Base-by-base conservation (phyloP, 192 early-diverging fungal species). In the Podila epigama region DNA sequence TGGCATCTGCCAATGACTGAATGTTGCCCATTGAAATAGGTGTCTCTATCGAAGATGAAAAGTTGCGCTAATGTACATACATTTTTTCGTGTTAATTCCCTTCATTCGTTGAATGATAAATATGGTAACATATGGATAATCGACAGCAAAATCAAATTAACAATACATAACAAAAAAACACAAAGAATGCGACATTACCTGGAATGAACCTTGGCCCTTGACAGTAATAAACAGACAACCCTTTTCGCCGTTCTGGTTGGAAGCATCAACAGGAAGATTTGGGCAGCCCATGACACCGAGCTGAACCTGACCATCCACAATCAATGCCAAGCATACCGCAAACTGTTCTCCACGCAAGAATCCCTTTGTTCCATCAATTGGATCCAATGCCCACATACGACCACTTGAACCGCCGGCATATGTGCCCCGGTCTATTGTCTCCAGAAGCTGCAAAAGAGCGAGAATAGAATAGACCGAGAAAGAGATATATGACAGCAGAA, bases 311-410 rank as follows among this genome's bases (percentile, higher is more conserved):
- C 97, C 96, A 75, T 98, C 91, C 2, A 92, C 83, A 64, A 98
- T 90, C 51, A 98, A 83, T 18, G 96, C 94, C 32, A 99, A 84
- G 69, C 97, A 98, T 4, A 99, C 96, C 1, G 97, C 96, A 82
- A 89, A 99, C 85, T 99, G 98, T 73, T 95, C 96, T 59, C 97
- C 96, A 53, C 98, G 88, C 78, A 99, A 81, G 70, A 99, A 99
- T 25, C 98, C 98, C 79, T 97, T 98, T 31, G 98, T 99, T n/a
- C 98, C 98, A 80, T 99, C 96, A 80, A 93, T 89, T 12, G 93
- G 93, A 70, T 94, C 93, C 39, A 94, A 84, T n/a, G 92, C 89
- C 93, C 93, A 94, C 84, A 82, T 82, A 71, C 96, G 88, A 28
- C 92, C 95, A 41, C 79, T 75, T 2, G 89, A 34, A 4, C 95